These are phyloP conservation scores for Perilla frutescens DNA, from an alignment of 257 asterid species.

Conservation along the genomic window DNA sequence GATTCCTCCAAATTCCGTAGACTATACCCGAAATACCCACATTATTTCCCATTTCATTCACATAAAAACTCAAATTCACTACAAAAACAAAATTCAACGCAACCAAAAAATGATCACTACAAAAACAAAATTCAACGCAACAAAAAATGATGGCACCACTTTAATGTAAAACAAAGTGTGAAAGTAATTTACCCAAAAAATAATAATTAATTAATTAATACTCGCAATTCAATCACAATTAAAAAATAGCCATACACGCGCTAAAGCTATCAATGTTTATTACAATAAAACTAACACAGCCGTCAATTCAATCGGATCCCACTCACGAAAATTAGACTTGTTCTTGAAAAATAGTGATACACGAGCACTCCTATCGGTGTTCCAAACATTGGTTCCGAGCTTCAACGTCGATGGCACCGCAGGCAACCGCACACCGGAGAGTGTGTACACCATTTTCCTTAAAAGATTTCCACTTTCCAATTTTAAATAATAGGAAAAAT, in stretches of 20 bases:
- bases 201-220: too few relatives aligned
- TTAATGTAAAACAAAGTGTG: not conserved
- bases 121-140: not conserved
- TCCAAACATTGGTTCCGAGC: constrained; percentile 41
- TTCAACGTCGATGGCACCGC: constrained; percentile 57
- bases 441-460: constrained; percentile 64
- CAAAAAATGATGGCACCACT: not conserved
- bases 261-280: not conserved
- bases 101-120: too few relatives aligned
- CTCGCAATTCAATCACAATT: not conserved
- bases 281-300: not conserved
- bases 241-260: not conserved
- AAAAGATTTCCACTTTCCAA: not conserved
- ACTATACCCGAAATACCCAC: not conserved
- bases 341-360: constrained; percentile 44
- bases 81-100: not conserved
- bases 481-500: not conserved
- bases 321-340: constrained; percentile 53
- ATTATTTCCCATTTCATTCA: not conserved
- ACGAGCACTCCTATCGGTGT: constrained; percentile 38
- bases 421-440: constrained; percentile 69
- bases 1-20: not conserved
- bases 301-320: too few relatives aligned
- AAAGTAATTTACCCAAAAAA: too few relatives aligned
- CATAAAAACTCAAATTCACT: not conserved